Base-by-base conservation (phyloP, 2,329 filamentous ascomycete species). In the Cryphonectria parasitica region DNA sequence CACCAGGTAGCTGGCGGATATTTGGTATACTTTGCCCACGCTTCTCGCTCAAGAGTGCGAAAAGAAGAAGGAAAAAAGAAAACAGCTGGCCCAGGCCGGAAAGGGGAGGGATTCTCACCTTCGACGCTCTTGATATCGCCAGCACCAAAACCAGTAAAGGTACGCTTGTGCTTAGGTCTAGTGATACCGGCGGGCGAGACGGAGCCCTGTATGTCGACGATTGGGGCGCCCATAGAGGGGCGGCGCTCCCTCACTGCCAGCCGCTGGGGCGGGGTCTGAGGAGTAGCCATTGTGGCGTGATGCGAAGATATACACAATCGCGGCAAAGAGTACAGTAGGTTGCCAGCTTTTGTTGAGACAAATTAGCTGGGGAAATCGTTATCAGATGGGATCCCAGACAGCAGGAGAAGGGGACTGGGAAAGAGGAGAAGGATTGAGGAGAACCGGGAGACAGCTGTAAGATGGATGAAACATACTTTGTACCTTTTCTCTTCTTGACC, bases 141-240 rank as follows among this genome's bases (percentile, higher is more conserved):
- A 39, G 94, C 88, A 45, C 94, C 95, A 79, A 98, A 96, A 11
- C 96, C 96, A 13, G 96, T 99, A 75, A 93, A 92, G n/a, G 95
- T 98, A 75, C 96, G 90, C 86, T 94, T 98, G 85, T 99, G 96
- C 84, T 98, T 99, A 62, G 96, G 96, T 72, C 96, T 88, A 36
- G 88, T 89, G 82, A 92, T 91, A 79, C 97, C 95, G 58, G 91
- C 91, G 56, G 94, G 94, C n/a, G 92, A 92, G 70, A 98, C 89
- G 25, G 93, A 91, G 74, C 94, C 95, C 80, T 93, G 87, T 73
- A 98, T 91, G 79, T 97, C 94, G 74, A 92, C 89, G 76, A 98
- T 91, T 63, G 95, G 95, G 76, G 93, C 93, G 75, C 92, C 90
- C 70, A 88, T 91, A 28, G 94, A 97, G 71, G 92, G 94, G 75